Conservation (phyloP, 129 eudicot genomes). For the Tagetes patula region DNA sequence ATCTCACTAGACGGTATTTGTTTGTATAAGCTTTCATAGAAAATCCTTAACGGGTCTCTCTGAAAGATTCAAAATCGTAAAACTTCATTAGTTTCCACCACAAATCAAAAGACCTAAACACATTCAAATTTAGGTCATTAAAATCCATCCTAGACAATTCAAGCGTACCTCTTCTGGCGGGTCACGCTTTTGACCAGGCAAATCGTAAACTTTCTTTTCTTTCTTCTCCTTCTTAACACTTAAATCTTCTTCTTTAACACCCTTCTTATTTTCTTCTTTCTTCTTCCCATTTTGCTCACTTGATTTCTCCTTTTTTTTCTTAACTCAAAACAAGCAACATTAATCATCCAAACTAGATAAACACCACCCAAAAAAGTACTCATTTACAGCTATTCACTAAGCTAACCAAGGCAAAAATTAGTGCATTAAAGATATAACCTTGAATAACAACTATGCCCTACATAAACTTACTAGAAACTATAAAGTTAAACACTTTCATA, state of each 20-base stretch:
- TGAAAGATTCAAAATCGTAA: slow-evolving; percentile 34
- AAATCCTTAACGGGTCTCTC: slow-evolving; percentile 96
- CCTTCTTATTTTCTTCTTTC: slow-evolving; percentile 45
- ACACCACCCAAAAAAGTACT: slow-evolving; percentile 11
- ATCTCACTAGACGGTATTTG: slow-evolving; percentile 78
- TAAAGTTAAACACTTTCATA: neutral
- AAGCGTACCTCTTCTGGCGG: slow-evolving; percentile 80
- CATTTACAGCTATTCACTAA: slow-evolving; percentile 1
- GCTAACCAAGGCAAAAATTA: slow-evolving; percentile 1
- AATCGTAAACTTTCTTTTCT: slow-evolving; percentile 69
- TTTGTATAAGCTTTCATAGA: slow-evolving; percentile 67
- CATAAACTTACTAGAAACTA: slow-evolving; percentile 12
- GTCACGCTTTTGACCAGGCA: slow-evolving; percentile 94
- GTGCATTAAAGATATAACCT: neutral
- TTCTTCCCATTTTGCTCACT: slow-evolving; percentile 52
- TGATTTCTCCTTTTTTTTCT: slow-evolving; percentile 43
- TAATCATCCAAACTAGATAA: slow-evolving; percentile 23
- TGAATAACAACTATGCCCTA: neutral
- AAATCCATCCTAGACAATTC: neutral
- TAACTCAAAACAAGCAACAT: slow-evolving; percentile 16
- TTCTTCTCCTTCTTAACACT: slow-evolving; percentile 51
- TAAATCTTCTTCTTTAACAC: slow-evolving; percentile 33
- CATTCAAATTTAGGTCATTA: slow-evolving; percentile 3
- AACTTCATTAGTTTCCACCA: slow-evolving; percentile 5
- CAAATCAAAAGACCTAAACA: neutral